These are phyloP conservation scores for Ramaria rubella DNA, from an alignment of 768 basidiomycete species.

Conservation along the genomic window DNA sequence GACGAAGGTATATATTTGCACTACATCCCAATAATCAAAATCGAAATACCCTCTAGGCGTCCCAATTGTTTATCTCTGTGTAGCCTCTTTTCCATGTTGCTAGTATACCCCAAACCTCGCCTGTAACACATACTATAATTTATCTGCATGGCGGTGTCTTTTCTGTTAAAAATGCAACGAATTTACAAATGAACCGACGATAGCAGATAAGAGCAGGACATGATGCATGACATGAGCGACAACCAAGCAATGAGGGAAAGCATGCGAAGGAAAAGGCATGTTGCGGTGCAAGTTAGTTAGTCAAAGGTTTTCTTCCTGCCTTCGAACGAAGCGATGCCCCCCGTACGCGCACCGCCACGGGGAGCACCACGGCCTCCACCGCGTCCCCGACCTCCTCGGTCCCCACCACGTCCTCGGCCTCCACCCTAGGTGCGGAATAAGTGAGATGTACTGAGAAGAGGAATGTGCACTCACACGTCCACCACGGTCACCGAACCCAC, in stretches of 20 bases:
- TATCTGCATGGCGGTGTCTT: neutral
- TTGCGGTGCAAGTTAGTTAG: no score
- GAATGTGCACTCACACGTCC: slow-evolving; percentile 20
- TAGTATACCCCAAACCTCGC: neutral
- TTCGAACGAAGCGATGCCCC: slow-evolving; percentile 56
- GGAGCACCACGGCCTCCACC: slow-evolving; percentile 37
- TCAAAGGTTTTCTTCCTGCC: slow-evolving; percentile 65
- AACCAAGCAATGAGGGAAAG: neutral
- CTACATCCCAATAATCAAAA: neutral
- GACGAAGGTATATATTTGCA: neutral
- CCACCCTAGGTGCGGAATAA: slow-evolving; percentile 21
- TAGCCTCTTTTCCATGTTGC: neutral
- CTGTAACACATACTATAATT: neutral
- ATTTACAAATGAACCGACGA: neutral
- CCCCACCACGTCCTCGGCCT: slow-evolving; percentile 37
- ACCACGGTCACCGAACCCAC: slow-evolving; percentile 32
- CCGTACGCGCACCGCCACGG: slow-evolving; percentile 47
- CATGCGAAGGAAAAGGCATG: no score
- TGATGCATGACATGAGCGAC: neutral
- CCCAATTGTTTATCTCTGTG: neutral
- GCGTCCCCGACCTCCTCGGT: slow-evolving; percentile 33
- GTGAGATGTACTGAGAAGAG: neutral
- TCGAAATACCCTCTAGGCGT: neutral
- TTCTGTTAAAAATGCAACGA: neutral
- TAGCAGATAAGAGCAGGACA: neutral